A percentile compares a stretch with the other conserved stretches of the same genome.
These are phyloP conservation scores for Stagonosporopsis chrysanthemi DNA, from an alignment of 2,329 filamentous ascomycete species.

Conservation along the genomic window DNA sequence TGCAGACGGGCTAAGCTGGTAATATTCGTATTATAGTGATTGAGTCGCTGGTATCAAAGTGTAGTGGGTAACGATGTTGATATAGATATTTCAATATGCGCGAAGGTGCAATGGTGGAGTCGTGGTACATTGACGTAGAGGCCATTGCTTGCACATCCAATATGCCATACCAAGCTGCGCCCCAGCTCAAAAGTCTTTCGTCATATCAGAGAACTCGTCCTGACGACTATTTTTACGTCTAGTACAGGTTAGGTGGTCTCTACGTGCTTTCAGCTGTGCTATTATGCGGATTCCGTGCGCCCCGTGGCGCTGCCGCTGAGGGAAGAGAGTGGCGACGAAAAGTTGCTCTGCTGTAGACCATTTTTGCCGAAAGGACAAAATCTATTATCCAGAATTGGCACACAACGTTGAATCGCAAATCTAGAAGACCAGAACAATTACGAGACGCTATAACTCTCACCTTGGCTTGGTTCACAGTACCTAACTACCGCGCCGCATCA, in stretches of 20 bases:
- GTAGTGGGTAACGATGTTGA: neutral
- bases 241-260: neutral
- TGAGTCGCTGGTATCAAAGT: too few relatives aligned
- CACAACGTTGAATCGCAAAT: neutral
- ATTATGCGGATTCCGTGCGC: neutral
- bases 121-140: neutral
- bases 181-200: neutral
- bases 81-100: neutral
- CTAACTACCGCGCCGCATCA: neutral
- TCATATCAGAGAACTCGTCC: constrained; percentile 7
- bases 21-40: neutral
- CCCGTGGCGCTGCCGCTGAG: neutral
- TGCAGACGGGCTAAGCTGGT: neutral
- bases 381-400: neutral
- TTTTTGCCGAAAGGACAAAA: neutral
- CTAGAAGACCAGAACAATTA: neutral
- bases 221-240: neutral
- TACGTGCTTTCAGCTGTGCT: neutral
- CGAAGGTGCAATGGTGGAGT: neutral
- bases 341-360: neutral
- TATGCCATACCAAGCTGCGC: neutral
- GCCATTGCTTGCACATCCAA: neutral
- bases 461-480: neutral
- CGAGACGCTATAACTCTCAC: too few relatives aligned
- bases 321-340: neutral